Evolutionary conservation across 208 protist genomes (phyloP).

Genomic region (Trypanosoma lewisi): DNA sequence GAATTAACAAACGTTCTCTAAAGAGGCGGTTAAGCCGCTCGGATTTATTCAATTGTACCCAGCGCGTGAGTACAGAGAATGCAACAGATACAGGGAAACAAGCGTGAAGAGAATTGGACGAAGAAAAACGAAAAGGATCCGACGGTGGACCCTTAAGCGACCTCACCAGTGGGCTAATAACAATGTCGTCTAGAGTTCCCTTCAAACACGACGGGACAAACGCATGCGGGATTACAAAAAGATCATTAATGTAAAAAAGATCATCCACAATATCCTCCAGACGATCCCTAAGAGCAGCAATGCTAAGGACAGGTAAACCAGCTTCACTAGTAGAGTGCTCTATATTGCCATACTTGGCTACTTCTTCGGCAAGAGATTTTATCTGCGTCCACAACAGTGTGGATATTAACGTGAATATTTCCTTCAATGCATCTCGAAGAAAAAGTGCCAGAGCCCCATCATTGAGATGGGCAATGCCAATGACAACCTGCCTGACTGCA

Average conservation of each 20-base stretch:
- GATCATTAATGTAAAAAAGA: conserved; percentile 81
- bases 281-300: conserved; percentile 20
- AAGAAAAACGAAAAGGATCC: neutral
- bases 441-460: conserved; percentile 51
- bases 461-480: conserved; percentile 59
- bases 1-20: conserved; percentile 6
- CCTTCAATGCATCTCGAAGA: conserved; percentile 33
- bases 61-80: conserved; percentile 25
- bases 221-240: conserved; percentile 41
- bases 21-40: conserved; percentile 9
- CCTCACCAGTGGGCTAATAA: conserved; percentile 14
- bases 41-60: conserved; percentile 21
- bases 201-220: conserved; percentile 23
- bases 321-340: neutral
- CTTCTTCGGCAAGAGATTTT: conserved; percentile 26
- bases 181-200: conserved; percentile 17
- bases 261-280: conserved; percentile 85
- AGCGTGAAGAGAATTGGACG: neutral
- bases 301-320: neutral
- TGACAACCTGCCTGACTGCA: conserved; percentile 78
- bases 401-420: conserved; percentile 44
- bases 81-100: conserved; percentile 15
- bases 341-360: conserved; percentile 8
- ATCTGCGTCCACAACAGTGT: conserved; percentile 36
- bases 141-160: neutral